Evolutionary conservation across 2,329 filamentous ascomycete species (phyloP), one percentile per base, ranked within the genome.

Genomic region (Hypoxylon sp.): DNA sequence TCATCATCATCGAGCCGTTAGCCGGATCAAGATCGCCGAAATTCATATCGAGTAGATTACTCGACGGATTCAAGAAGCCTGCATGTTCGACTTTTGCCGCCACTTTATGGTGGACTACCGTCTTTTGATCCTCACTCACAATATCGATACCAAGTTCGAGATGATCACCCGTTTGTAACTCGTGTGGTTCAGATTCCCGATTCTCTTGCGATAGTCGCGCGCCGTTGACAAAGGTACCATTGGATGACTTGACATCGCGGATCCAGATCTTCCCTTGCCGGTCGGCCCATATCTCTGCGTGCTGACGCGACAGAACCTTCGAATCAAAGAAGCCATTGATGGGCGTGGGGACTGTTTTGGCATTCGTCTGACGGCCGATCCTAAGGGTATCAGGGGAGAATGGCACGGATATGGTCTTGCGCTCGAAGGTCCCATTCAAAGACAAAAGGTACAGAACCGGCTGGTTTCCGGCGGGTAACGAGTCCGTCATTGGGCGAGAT

Each of bases 81-180:
- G 96, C 93, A 80, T 97, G 93, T 78, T 99, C 96, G 59, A 99
- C 93, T 77, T 96, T 96, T 59, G 96, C 94, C 18, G 95, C 94
- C 49, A 99, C 96, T 77, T 99, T 99, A 82, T 98, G 96, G 76
- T 99, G 96, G 12, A 99, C 94, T 26, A 99, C 93, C 0, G 94
- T 97, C 81, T 97, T 98, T 78, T 98, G 95, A 77, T 99, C 96
- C 78, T 99, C 96, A 78, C 93, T 97, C 53, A 99, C 95, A 75
- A 99, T 99, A 76, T 99, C 96, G 73, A 99, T 99, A 59, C 96
- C 96, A 33, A 99, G 85, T 76, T 99, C 96, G 55, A 99, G 83
- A 68, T 96, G 93, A 76, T 99, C 96, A 70, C 93, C 90, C 64
- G 95, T 93, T 74, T 94, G 91, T 32, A 99, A 82, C 76, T 98